A percentile compares a stretch with the other conserved stretches of the same genome.
These are phyloP conservation scores for Avena sativa DNA, from an alignment of 176 grass and related monocot species.

Conservation along the genomic window DNA sequence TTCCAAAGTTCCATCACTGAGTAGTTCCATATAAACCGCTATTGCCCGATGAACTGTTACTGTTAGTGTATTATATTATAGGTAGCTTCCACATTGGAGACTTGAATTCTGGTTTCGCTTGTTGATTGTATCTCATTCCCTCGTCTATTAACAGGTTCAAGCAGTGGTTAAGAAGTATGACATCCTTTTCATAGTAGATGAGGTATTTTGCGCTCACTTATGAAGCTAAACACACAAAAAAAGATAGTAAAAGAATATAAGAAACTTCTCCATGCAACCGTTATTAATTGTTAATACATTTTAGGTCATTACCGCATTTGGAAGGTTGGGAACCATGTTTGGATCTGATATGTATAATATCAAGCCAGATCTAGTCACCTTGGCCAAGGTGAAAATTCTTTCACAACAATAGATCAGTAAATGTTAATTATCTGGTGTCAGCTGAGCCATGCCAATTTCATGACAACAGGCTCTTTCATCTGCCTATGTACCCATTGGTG, in stretches of 20 bases:
- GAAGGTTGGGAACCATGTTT: conserved; percentile 96
- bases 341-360: conserved; percentile 90
- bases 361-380: conserved; percentile 85
- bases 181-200: conserved; percentile 97
- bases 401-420: background rate
- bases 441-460: conserved; percentile 33
- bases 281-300: conserved; percentile 34
- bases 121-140: conserved; percentile 5
- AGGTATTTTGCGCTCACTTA: conserved; percentile 54
- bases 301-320: conserved; percentile 98
- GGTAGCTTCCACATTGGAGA: background rate
- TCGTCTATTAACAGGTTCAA: conserved; percentile 68
- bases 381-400: conserved; percentile 73
- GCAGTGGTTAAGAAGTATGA: conserved; percentile 93
- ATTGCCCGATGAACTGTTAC: background rate
- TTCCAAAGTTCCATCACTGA: background rate
- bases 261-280: background rate
- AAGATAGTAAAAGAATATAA: background rate
- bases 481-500: conserved; percentile 90
- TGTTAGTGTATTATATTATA: background rate
- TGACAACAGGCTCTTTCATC: conserved; percentile 85
- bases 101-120: background rate
- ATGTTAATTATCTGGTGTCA: background rate
- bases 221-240: conserved; percentile 6
- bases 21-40: background rate